Conservation (phyloP, 768 basidiomycete species). For the Saitozyma podzolica region DNA sequence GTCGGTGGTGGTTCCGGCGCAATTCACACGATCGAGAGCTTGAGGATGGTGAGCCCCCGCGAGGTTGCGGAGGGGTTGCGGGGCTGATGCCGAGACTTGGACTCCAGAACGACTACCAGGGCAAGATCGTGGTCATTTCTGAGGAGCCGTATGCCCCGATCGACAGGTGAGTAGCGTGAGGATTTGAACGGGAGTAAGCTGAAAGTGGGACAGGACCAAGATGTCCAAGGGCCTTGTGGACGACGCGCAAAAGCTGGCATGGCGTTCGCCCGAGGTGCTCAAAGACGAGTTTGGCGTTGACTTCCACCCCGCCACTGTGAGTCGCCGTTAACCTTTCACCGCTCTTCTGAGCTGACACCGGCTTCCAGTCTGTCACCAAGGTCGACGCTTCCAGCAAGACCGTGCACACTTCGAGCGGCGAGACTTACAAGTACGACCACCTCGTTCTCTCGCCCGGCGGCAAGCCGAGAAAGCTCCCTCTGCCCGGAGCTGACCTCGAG, state of each 20-base stretch:
- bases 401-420: constrained; percentile 67
- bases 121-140: constrained; percentile 75
- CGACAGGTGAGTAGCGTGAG: constrained; percentile 62
- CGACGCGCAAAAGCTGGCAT: constrained; percentile 75
- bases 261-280: constrained; percentile 68
- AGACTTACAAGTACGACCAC: constrained; percentile 67
- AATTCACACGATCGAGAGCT: constrained; percentile 73
- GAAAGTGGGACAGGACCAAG: constrained; percentile 65
- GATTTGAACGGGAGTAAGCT: constrained; percentile 4
- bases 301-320: constrained; percentile 46
- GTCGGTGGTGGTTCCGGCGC: constrained; percentile 84
- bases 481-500: constrained; percentile 70
- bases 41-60: constrained; percentile 65
- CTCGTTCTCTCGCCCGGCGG: constrained; percentile 79
- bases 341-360: too few species aligned
- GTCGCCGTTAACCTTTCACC: constrained; percentile 55
- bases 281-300: constrained; percentile 60
- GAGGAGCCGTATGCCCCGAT: constrained; percentile 78
- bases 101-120: constrained; percentile 69
- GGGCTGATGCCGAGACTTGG: constrained; percentile 1
- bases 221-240: constrained; percentile 81
- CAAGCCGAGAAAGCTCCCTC: constrained; percentile 69
- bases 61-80: background rate
- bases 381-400: constrained; percentile 66
- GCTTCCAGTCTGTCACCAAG: constrained; percentile 54